A percentile compares a stretch with the other conserved stretches of the same genome.
Conservation (phyloP, 257 asterid species). For the Nicotiana tabacum region DNA sequence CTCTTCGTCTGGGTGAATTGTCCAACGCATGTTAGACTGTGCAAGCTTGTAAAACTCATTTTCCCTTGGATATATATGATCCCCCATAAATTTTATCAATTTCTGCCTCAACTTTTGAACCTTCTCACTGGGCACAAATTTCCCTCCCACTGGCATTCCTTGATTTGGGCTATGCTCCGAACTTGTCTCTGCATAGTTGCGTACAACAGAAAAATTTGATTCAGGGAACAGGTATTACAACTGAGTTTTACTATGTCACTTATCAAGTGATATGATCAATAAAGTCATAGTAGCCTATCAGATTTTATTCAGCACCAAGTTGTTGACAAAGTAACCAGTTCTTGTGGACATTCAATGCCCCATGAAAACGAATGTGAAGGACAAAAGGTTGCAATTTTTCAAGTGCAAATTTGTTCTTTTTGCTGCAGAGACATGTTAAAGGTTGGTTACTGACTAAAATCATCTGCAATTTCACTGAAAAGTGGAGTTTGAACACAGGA, state of each 20-base stretch:
- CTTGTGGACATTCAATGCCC: not conserved
- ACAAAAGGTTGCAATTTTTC: not conserved
- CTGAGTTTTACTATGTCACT: not conserved
- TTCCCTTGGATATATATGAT: conserved; percentile 81
- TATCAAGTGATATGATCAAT: not conserved
- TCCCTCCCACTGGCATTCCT: conserved; percentile 40
- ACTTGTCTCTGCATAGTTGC: conserved; percentile 28
- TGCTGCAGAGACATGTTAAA: not conserved
- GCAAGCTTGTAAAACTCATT: conserved; percentile 72
- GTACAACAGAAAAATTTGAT: not conserved
- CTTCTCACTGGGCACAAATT: conserved; percentile 62
- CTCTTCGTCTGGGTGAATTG: conserved; percentile 88
- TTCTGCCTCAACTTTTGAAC: conserved; percentile 58
- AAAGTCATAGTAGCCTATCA: not conserved
- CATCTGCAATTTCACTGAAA: not conserved
- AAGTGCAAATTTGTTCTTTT: not conserved
- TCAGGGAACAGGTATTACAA: not conserved
- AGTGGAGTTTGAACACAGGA: not conserved
- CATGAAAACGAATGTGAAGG: not conserved
- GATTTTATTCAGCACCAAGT: not conserved
- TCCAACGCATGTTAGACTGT: conserved; percentile 68
- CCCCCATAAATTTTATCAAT: conserved; percentile 75
- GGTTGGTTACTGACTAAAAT: not conserved
- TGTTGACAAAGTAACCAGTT: not conserved
- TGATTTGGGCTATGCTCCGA: conserved; percentile 29